A percentile compares a stretch with the other conserved stretches of the same genome.
Conservation (phyloP, 2,329 filamentous ascomycete species). For the Cercospora zeina region DNA sequence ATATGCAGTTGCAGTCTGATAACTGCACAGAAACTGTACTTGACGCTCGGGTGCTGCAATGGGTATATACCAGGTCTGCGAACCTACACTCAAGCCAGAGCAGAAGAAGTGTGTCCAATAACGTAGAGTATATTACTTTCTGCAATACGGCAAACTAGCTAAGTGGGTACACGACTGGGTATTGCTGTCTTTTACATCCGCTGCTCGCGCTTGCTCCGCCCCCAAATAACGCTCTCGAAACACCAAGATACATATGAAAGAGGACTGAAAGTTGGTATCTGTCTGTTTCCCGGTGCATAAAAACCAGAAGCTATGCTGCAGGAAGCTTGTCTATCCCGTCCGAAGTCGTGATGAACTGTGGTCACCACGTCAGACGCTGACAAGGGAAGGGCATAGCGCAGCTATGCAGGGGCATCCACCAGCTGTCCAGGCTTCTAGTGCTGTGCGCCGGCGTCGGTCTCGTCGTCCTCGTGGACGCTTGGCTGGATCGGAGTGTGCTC, state of each 20-base stretch:
- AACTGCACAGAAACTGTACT: background rate
- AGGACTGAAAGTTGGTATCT: conserved; percentile 10
- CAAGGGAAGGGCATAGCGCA: background rate
- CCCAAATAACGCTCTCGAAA: conserved; percentile 21
- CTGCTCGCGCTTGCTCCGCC: conserved; percentile 15
- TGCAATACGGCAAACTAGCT: conserved; percentile 26
- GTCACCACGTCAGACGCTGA: conserved; percentile 1
- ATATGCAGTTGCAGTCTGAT: background rate
- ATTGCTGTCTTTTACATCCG: conserved; percentile 30
- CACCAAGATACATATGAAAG: conserved; percentile 26
- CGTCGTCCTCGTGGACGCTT: conserved; percentile 28
- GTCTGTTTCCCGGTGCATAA: conserved; percentile 6
- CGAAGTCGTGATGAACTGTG: conserved; percentile 8
- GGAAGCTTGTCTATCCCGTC: conserved; percentile 9
- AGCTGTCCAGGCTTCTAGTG: conserved; percentile 21
- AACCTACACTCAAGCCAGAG: background rate
- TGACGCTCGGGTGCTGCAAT: background rate
- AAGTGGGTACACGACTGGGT: conserved; percentile 30
- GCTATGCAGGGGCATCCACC: conserved; percentile 1
- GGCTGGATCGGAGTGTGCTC: conserved; percentile 37
- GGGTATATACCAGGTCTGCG: background rate
- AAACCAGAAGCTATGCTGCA: conserved; percentile 16
- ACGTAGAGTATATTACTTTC: conserved; percentile 26
- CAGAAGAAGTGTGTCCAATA: background rate
- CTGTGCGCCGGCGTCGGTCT: conserved; percentile 31